Evolutionary conservation across 2,329 filamentous ascomycete species (phyloP).

Genomic region (Hymenoscyphus linearis): DNA sequence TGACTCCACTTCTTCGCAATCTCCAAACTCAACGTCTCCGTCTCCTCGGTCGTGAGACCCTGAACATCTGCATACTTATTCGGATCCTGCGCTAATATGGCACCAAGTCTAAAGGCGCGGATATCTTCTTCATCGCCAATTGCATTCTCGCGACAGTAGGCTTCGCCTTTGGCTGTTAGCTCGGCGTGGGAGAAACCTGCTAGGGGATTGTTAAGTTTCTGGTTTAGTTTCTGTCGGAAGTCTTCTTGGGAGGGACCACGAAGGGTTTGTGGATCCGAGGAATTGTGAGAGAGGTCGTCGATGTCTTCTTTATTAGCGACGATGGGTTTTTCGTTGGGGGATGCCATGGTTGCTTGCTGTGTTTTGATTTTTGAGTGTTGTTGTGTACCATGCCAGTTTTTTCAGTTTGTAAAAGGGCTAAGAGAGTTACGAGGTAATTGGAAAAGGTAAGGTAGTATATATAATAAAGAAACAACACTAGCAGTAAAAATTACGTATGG

Average conservation of each 20-base stretch:
- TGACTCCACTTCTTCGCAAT: conserved; percentile 64
- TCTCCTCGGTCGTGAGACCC: conserved; percentile 54
- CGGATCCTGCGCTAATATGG: conserved; percentile 47
- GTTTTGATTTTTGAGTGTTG: too few relatives aligned
- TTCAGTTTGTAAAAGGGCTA: too few relatives aligned
- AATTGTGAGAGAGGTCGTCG: too few relatives aligned
- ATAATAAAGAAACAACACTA: too few relatives aligned
- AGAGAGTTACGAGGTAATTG: too few relatives aligned
- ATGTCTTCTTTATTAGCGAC: too few relatives aligned
- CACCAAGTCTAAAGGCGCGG: conserved; percentile 54
- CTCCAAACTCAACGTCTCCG: conserved; percentile 52
- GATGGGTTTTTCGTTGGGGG: too few relatives aligned
- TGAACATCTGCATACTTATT: conserved; percentile 42
- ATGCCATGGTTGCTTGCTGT: too few relatives aligned
- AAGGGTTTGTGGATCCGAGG: too few relatives aligned
- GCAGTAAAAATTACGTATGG: too few relatives aligned
- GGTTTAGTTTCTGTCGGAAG: conserved; percentile 33
- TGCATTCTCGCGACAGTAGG: conserved; percentile 51
- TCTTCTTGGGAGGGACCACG: conserved; percentile 4
- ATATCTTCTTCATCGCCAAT: conserved; percentile 51
- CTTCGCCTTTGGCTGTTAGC: conserved; percentile 50
- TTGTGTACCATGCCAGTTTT: too few relatives aligned
- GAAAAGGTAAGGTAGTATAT: too few relatives aligned
- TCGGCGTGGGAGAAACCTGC: conserved; percentile 43
- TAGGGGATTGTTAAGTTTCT: conserved; percentile 49